Conservation (phyloP, 331 rosid genomes). For the Phaseolus coccineus region DNA sequence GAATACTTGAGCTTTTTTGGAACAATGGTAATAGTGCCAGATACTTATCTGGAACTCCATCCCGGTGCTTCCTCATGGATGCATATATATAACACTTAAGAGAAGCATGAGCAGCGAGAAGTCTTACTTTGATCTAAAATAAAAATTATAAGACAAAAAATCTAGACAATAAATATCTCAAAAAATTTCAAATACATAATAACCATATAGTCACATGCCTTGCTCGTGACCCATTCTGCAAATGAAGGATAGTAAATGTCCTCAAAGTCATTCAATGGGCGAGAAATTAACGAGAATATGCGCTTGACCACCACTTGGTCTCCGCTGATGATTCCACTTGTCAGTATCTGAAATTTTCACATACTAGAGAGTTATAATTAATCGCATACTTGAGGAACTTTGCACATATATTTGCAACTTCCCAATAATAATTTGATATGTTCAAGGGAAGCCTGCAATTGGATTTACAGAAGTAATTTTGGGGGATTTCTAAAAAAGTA, state of each 20-base stretch:
- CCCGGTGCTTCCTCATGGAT: constrained; percentile 77
- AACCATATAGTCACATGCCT: constrained; percentile 57
- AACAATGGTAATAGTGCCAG: constrained; percentile 79
- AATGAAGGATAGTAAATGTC: constrained; percentile 96
- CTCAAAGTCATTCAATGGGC: constrained; percentile 84
- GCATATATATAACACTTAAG: constrained; percentile 95
- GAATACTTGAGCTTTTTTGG: constrained; percentile 78
- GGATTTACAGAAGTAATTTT: constrained; percentile 3
- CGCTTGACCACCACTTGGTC: constrained; percentile 94
- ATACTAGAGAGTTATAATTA: constrained; percentile 31
- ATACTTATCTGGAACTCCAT: constrained; percentile 78
- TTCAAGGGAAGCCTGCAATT: constrained; percentile 14
- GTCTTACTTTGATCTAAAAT: constrained; percentile 87
- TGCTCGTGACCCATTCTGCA: constrained; percentile 99
- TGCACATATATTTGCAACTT: constrained; percentile 16
- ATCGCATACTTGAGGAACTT: constrained; percentile 19
- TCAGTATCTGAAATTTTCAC: constrained; percentile 73
- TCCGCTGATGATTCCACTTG: constrained; percentile 93
- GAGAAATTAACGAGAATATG: constrained; percentile 85
- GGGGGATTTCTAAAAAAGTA: constrained; percentile 18
- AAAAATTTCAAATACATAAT: constrained; percentile 4
- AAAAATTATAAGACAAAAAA: constrained; percentile 36
- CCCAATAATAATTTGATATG: constrained; percentile 9
- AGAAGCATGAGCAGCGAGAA: constrained; percentile 97
- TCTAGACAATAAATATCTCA: constrained; percentile 34